Evolutionary conservation across 2,329 filamentous ascomycete genomes (phyloP).

Genomic region (Fusarium continuum): DNA sequence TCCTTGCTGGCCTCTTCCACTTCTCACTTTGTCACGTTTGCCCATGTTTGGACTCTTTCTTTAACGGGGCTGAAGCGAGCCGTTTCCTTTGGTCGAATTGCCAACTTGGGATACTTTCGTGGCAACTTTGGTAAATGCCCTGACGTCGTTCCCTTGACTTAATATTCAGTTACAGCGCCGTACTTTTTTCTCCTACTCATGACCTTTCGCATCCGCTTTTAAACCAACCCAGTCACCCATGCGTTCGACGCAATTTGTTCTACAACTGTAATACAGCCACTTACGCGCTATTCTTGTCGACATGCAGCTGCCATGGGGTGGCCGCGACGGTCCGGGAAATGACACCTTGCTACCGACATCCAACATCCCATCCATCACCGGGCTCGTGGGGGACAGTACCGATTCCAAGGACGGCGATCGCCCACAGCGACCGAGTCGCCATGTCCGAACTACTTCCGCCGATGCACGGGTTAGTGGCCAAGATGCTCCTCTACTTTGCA

Average conservation of each 20-base stretch:
- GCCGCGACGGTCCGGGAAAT: slow-evolving; percentile 45
- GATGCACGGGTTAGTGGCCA: slow-evolving; percentile 61
- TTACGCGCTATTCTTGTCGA: slow-evolving; percentile 33
- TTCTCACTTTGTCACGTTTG: slow-evolving; percentile 15
- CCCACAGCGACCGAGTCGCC: slow-evolving; percentile 45
- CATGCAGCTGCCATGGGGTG: slow-evolving; percentile 53
- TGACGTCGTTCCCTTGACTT: slow-evolving; percentile 24
- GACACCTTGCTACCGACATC: slow-evolving; percentile 49
- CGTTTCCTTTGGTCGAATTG: slow-evolving; percentile 18
- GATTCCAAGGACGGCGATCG: slow-evolving; percentile 43
- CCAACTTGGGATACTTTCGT: slow-evolving; percentile 9
- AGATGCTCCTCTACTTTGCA: background rate
- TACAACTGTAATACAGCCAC: slow-evolving; percentile 30
- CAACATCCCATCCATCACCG: slow-evolving; percentile 48
- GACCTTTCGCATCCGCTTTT: slow-evolving; percentile 36
- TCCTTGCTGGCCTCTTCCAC: slow-evolving; percentile 27
- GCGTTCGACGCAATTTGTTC: slow-evolving; percentile 26
- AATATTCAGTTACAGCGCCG: slow-evolving; percentile 2
- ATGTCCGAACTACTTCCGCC: slow-evolving; percentile 61
- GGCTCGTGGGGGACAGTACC: slow-evolving; percentile 39
- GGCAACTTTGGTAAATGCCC: slow-evolving; percentile 28
- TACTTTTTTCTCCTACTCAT: slow-evolving; percentile 32
- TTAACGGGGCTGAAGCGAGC: slow-evolving; percentile 20
- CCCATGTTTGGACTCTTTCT: slow-evolving; percentile 21
- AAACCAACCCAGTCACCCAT: slow-evolving; percentile 32